Base-by-base conservation (phyloP, 345 rosid species). In the Acer saccharum region DNA sequence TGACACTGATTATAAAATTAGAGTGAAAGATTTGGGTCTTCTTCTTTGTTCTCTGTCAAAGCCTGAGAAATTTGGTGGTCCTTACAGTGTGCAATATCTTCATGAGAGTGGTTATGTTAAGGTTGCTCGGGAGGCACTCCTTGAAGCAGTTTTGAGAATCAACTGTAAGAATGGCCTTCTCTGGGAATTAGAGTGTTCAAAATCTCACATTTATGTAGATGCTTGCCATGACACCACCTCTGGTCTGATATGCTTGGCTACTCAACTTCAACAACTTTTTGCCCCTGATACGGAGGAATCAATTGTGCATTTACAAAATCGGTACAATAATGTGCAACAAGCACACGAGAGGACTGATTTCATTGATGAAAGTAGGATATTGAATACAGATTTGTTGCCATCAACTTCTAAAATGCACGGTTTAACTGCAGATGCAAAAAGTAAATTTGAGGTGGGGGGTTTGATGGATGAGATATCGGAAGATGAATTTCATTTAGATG, bases 241-340 rank as follows among this genome's bases (percentile, higher is more conserved):
- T 76, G 98, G 90, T 79, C 84, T 96, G 86, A 91, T 89, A 72
- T 82, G 81, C 64, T 87, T 96, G 90, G 92, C 84, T 72, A 75
- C 90, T 32, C 99, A 92, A 83, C 88, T 96, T 68, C 98, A 92
- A 80, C 90, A 86, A 85, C 80, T 96, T 68, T 81, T 91, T 86
- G 98, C 97, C 71, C 99, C 99, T 77, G 95, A 92, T 75, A 68
- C 90, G 82, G 99, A 96, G 90, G 97, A 92, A 84, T 88, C 97
- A 44, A 79, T 89, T 79, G 88, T 88, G 77, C 97, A 94, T 86
- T 79, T 96, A 80, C 99, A 96, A 86, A 84, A 86, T 74, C 88
- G 99, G 79, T 96, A 97, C 94, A 85, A 90, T 81, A 85, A 83
- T 62, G 79, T 86, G 81, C 89, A 88, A 80, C 84, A 82, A 85